phyloP scores from a whole-genome alignment of 495 filamentous ascomycete species.

The Hypoxylon cercidicola region DNA sequence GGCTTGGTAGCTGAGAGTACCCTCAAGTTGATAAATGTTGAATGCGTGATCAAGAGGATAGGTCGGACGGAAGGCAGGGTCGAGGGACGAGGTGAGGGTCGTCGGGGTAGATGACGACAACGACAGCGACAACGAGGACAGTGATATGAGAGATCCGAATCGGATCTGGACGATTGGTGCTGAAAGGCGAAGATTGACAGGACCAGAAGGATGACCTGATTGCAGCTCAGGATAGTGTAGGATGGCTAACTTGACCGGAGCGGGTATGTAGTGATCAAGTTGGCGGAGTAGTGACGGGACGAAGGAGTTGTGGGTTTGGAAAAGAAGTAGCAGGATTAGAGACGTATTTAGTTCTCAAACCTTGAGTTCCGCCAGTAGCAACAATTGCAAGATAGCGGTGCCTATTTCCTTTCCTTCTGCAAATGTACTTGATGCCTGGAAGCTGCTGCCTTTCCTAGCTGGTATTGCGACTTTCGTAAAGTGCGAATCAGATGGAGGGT shows the following conservation, averaged over 20 bases:
- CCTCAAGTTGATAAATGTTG: conserved; percentile 38
- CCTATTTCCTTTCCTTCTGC: not conserved
- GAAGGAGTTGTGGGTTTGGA: conserved; percentile 20
- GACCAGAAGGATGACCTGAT: conserved; percentile 33
- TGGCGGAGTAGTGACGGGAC: conserved; percentile 30
- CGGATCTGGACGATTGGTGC: conserved; percentile 28
- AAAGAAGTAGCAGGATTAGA: conserved; percentile 44
- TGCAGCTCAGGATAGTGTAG: conserved; percentile 30
- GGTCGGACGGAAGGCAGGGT: conserved; percentile 46
- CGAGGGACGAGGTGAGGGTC: conserved; percentile 38
- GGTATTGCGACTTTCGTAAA: too few relatives aligned
- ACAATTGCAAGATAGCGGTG: too few relatives aligned
- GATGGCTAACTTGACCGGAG: conserved; percentile 26
- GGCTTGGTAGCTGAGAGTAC: conserved; percentile 29
- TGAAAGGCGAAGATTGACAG: conserved; percentile 24
- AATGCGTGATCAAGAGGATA: conserved; percentile 45
- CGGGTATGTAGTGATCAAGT: conserved; percentile 33
- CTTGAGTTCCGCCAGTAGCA: conserved; percentile 46
- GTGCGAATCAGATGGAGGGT: too few relatives aligned
- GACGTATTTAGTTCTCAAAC: conserved; percentile 47
- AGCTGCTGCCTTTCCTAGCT: too few relatives aligned
- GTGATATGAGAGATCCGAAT: conserved; percentile 38
- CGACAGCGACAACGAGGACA: conserved; percentile 38
- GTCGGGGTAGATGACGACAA: conserved; percentile 35
- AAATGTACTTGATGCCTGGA: too few relatives aligned